phyloP scores from a whole-genome alignment of 1,284 basidiomycete genomes.

The Leccinum pachyderme region DNA sequence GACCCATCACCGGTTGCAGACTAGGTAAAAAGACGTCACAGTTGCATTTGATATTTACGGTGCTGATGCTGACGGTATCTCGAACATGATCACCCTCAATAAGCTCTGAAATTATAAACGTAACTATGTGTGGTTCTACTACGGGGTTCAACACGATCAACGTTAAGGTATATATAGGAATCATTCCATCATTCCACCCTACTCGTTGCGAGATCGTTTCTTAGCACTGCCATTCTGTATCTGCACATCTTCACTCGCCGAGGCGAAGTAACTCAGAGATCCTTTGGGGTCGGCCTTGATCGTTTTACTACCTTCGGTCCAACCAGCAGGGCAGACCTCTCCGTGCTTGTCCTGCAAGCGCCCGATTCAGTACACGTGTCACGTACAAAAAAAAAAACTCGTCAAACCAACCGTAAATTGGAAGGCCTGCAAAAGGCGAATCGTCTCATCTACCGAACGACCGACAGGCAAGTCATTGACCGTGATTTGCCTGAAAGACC shows the following conservation, averaged over 20 bases:
- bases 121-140: background rate
- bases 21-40: background rate
- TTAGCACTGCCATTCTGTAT: constrained; percentile 33
- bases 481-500: constrained; percentile 64
- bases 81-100: background rate
- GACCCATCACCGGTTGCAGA: too few relatives aligned
- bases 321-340: constrained; percentile 89
- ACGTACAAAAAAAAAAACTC: background rate
- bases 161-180: background rate
- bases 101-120: background rate
- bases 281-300: constrained; percentile 75
- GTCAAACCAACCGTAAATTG: constrained; percentile 69
- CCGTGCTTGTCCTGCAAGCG: constrained; percentile 72
- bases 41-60: background rate
- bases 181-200: constrained; percentile 5
- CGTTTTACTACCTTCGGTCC: constrained; percentile 73
- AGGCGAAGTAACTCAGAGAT: constrained; percentile 74
- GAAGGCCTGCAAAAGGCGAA: constrained; percentile 89
- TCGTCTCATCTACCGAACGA: constrained; percentile 86
- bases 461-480: constrained; percentile 90
- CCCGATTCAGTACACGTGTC: background rate
- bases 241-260: constrained; percentile 29
- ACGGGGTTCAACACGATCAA: background rate
- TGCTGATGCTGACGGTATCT: background rate
- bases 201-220: constrained; percentile 27